Percentiles rank a stretch among this genome's conserved stretches.
Evolutionary conservation across 2,329 filamentous ascomycete genomes (phyloP).

Genomic region (Aspergillus glaucus): DNA sequence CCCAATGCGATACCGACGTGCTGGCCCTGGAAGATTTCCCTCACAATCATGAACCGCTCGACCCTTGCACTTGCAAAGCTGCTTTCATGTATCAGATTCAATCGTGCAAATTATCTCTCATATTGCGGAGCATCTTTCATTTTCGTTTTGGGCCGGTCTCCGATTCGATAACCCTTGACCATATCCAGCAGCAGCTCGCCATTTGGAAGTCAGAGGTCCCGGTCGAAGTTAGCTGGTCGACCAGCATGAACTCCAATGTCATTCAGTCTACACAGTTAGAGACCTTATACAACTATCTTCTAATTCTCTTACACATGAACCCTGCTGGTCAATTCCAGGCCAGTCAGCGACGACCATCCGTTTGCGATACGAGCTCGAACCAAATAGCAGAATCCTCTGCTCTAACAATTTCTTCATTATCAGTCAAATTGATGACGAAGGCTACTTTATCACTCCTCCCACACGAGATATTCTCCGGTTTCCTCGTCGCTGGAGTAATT

Average conservation of each 20-base stretch:
- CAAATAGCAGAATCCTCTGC: not conserved
- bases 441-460: not conserved
- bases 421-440: not conserved
- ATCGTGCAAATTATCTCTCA: not conserved
- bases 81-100: not conserved
- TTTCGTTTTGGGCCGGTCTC: not conserved
- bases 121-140: conserved; percentile 1
- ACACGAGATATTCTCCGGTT: conserved; percentile 2
- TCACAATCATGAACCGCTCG: not conserved
- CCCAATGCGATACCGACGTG: conserved; percentile 1
- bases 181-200: not conserved
- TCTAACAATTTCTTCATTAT: not conserved
- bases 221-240: not conserved
- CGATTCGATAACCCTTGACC: not conserved
- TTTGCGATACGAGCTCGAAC: not conserved
- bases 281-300: not conserved
- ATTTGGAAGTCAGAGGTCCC: not conserved
- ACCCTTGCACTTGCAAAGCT: not conserved
- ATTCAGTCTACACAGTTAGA: not conserved
- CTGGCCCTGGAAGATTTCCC: not conserved
- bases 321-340: not conserved
- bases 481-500: conserved; percentile 1
- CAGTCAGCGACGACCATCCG: not conserved
- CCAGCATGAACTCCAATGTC: not conserved
- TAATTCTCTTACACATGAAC: not conserved